A percentile compares a stretch with the other conserved stretches of the same genome.
These are phyloP conservation scores for Suillus clintonianus DNA, from an alignment of 768 basidiomycete genomes.

Conservation along the genomic window DNA sequence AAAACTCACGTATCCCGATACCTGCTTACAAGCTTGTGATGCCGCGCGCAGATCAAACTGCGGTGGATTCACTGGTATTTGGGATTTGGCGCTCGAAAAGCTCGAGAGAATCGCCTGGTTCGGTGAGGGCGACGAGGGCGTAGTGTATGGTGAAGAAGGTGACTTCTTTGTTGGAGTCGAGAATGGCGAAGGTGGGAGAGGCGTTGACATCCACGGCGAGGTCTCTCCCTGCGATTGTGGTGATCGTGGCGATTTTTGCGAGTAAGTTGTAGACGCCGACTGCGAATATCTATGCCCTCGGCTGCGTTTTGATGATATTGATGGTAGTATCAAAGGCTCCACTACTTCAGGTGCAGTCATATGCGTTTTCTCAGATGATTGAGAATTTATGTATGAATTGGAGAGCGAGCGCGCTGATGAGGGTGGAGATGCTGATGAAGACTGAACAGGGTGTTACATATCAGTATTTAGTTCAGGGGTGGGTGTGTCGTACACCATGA, in stretches of 20 bases:
- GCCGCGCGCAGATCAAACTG: conserved; percentile 66
- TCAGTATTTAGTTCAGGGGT: conserved; percentile 1
- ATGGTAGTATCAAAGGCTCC: conserved; percentile 8
- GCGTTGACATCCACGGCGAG: conserved; percentile 31
- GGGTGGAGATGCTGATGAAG: conserved; percentile 24
- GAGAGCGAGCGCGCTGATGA: conserved; percentile 33
- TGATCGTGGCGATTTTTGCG: conserved; percentile 15
- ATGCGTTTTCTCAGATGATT: conserved; percentile 27
- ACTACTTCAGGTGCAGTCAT: conserved; percentile 20
- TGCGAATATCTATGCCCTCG: conserved; percentile 13
- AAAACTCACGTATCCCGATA: conserved; percentile 70
- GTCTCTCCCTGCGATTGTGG: conserved; percentile 18
- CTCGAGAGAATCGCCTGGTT: conserved; percentile 12
- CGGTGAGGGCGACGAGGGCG: conserved; percentile 11
- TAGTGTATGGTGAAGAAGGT: conserved; percentile 2
- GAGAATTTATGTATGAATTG: conserved; percentile 22
- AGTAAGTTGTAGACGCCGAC: conserved; percentile 16
- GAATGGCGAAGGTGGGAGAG: conserved; percentile 31
- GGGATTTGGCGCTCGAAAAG: conserved; percentile 8
- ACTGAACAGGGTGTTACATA: conserved; percentile 17
- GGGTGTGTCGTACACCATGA: background rate
- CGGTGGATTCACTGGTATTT: conserved; percentile 35
- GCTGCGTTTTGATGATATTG: conserved; percentile 1
- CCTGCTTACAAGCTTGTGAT: conserved; percentile 53
- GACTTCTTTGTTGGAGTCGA: conserved; percentile 29